Percentiles rank a stretch among this genome's conserved stretches.
Conservation (phyloP, 2,329 filamentous ascomycete species). For the Phialophora chinensis region DNA sequence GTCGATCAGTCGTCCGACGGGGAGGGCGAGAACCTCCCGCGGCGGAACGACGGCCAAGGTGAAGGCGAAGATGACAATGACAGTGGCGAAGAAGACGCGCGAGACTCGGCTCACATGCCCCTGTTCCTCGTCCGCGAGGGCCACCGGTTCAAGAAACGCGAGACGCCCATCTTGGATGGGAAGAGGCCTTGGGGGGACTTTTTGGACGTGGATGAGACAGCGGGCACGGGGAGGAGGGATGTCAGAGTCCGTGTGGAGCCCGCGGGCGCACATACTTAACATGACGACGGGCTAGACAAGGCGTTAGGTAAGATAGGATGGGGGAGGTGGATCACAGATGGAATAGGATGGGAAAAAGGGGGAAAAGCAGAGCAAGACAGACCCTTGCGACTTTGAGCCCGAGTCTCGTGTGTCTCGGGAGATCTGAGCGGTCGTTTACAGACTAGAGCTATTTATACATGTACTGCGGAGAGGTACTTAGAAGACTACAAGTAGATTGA, state of each 20-base stretch:
- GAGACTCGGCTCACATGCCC: background rate
- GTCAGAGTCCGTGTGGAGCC: constrained; percentile 34
- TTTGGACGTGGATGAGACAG: constrained; percentile 27
- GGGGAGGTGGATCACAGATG: background rate
- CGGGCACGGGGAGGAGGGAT: constrained; percentile 16
- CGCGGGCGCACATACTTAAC: background rate
- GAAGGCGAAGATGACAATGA: background rate
- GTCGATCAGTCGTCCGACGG: constrained; percentile 54
- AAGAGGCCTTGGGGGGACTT: constrained; percentile 37
- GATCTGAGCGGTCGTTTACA: too few relatives aligned
- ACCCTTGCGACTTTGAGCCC: too few relatives aligned
- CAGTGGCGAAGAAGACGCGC: background rate
- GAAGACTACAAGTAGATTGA: too few relatives aligned
- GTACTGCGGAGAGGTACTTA: too few relatives aligned
- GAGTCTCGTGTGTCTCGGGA: too few relatives aligned
- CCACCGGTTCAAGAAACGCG: constrained; percentile 35
- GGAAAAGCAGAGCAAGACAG: too few relatives aligned
- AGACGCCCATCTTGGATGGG: constrained; percentile 36
- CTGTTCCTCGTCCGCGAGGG: constrained; percentile 29
- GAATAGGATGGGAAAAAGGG: too few relatives aligned
- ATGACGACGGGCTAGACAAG: background rate
- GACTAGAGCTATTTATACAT: too few relatives aligned
- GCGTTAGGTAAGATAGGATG: too few relatives aligned
- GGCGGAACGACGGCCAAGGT: background rate
- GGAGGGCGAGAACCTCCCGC: constrained; percentile 40